Conservation (phyloP, 352 stramenopile species). For the Albugo candida region DNA sequence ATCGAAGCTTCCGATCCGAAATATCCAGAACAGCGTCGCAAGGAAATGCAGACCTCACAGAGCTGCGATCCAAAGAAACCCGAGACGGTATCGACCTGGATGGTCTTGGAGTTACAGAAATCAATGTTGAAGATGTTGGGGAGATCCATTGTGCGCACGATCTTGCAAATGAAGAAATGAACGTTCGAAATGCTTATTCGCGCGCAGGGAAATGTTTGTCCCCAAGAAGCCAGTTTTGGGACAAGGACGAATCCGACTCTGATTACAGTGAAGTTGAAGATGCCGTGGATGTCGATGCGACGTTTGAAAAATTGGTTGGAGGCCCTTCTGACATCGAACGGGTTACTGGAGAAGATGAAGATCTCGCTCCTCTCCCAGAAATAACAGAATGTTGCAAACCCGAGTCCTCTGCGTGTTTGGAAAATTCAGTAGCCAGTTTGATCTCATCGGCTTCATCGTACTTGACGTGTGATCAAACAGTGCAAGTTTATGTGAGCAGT, state of each 20-base stretch:
- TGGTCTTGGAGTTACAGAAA: not conserved
- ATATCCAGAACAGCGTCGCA: too few relatives aligned
- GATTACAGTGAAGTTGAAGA: constrained; percentile 67
- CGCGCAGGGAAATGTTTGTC: too few relatives aligned
- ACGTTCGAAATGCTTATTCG: too few relatives aligned
- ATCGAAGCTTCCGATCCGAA: too few relatives aligned
- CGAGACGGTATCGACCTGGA: not conserved
- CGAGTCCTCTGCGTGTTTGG: too few relatives aligned
- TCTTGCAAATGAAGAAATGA: too few relatives aligned
- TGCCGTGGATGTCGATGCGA: constrained; percentile 73
- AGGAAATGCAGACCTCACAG: not conserved
- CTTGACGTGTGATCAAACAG: constrained; percentile 13
- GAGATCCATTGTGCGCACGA: too few relatives aligned
- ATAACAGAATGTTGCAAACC: not conserved
- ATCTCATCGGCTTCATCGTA: not conserved
- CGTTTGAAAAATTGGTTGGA: constrained; percentile 67
- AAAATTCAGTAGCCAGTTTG: too few relatives aligned
- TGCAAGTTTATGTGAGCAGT: constrained; percentile 78
- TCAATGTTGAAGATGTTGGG: not conserved
- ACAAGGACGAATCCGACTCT: constrained; percentile 27
- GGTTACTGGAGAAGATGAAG: constrained; percentile 38
- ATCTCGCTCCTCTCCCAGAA: constrained; percentile 21
- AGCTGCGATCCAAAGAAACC: not conserved
- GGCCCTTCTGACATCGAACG: constrained; percentile 30
- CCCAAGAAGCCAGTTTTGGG: too few relatives aligned